Conservation (phyloP, 2,329 filamentous ascomycete genomes). For the Fusarium zealandicum region DNA sequence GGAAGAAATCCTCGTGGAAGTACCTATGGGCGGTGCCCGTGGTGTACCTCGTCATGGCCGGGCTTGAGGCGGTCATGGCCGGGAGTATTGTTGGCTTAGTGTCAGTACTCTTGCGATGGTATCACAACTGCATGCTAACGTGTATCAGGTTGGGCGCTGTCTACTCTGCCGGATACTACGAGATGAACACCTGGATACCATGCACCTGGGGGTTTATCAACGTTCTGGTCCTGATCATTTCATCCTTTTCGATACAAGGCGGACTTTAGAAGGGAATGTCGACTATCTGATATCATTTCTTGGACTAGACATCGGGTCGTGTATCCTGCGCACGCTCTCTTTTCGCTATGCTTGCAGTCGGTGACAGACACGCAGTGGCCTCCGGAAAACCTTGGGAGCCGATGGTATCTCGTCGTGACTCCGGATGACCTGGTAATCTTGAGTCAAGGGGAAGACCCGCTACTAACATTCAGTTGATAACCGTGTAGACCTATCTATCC, state of each 20-base stretch:
- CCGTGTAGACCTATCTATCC: neutral
- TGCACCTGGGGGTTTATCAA: constrained; percentile 89
- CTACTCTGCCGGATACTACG: constrained; percentile 82
- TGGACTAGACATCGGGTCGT: neutral
- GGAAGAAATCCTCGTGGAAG: constrained; percentile 63
- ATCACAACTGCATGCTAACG: constrained; percentile 18
- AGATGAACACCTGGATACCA: constrained; percentile 94
- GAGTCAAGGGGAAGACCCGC: no score
- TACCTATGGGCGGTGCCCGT: constrained; percentile 76
- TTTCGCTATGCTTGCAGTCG: neutral
- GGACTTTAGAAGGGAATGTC: constrained; percentile 65
- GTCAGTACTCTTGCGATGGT: constrained; percentile 57
- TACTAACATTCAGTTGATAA: neutral
- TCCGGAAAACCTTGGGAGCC: no score
- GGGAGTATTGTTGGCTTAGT: constrained; percentile 83
- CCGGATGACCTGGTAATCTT: no score
- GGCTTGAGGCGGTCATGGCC: constrained; percentile 77
- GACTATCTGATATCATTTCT: neutral
- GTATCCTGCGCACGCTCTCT: neutral
- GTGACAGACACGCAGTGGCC: no score
- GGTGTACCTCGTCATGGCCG: constrained; percentile 74
- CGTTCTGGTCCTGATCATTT: constrained; percentile 80
- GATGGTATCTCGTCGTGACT: no score
- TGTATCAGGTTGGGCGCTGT: constrained; percentile 73
- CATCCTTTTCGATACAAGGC: constrained; percentile 91